phyloP scores from a whole-genome alignment of 352 stramenopile genomes.

The Phytophthora palmivora region DNA sequence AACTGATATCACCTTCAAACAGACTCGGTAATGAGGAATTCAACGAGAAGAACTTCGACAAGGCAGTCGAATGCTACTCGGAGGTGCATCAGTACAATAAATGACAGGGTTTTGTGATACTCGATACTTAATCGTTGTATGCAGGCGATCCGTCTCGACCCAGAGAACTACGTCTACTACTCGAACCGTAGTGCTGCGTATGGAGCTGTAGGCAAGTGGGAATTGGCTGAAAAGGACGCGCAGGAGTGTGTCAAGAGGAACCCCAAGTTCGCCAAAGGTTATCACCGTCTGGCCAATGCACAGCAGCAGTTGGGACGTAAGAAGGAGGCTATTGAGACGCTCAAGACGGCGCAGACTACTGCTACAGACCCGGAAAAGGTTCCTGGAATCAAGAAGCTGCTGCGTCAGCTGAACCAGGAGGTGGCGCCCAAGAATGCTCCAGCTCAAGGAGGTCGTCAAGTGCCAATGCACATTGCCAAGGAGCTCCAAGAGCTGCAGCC shows the following conservation, averaged over 20 bases:
- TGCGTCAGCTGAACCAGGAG: constrained; percentile 74
- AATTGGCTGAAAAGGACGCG: constrained; percentile 71
- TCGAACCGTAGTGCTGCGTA: constrained; percentile 83
- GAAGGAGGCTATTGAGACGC: constrained; percentile 73
- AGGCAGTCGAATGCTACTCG: constrained; percentile 80
- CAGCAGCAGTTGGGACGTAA: constrained; percentile 81
- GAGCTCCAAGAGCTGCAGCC: constrained; percentile 86
- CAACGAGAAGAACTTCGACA: constrained; percentile 87
- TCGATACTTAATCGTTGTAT: constrained; percentile 1
- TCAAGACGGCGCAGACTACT: constrained; percentile 43
- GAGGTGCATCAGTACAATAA: constrained; percentile 46
- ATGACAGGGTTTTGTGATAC: background rate
- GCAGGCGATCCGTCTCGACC: constrained; percentile 78
- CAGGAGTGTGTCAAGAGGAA: constrained; percentile 80
- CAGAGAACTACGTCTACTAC: constrained; percentile 86
- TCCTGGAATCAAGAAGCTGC: constrained; percentile 78
- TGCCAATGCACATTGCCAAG: constrained; percentile 72
- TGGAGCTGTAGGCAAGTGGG: constrained; percentile 73
- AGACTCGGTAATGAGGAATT: constrained; percentile 88
- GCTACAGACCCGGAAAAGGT: constrained; percentile 59
- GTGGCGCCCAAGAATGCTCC: constrained; percentile 28
- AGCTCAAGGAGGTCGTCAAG: constrained; percentile 37
- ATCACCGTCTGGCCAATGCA: constrained; percentile 81
- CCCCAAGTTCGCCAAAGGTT: constrained; percentile 78
- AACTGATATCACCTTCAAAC: constrained; percentile 1